These are phyloP conservation scores for Polygonum maritimum DNA, from an alignment of 148 eudicot genomes.

Conservation along the genomic window DNA sequence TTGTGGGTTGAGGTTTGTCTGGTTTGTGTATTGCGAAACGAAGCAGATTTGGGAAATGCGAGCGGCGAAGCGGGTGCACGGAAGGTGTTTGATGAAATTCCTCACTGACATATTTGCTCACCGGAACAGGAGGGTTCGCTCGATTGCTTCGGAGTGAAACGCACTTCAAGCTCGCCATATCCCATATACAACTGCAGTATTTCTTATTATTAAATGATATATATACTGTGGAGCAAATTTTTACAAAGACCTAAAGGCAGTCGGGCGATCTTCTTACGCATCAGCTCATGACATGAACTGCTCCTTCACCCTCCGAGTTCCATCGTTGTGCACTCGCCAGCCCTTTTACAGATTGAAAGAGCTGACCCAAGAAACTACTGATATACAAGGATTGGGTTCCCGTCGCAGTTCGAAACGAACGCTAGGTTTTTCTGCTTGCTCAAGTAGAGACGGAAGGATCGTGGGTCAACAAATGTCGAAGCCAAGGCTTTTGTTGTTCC, in stretches of 20 bases:
- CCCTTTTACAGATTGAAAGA: not conserved
- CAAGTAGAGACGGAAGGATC: not conserved
- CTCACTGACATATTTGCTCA: too few species aligned
- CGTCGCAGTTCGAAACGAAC: not conserved
- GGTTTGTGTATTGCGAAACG: slow-evolving; percentile 16
- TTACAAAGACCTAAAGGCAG: too few species aligned
- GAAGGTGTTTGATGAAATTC: slow-evolving; percentile 11
- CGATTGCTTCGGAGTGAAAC: too few species aligned
- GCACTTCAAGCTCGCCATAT: too few species aligned
- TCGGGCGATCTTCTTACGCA: not conserved
- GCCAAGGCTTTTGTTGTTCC: slow-evolving; percentile 51
- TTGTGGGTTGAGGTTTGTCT: slow-evolving; percentile 12
- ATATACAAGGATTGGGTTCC: not conserved
- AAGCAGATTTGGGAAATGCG: slow-evolving; percentile 19
- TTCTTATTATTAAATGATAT: too few species aligned
- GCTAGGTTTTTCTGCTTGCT: not conserved
- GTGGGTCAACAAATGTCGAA: slow-evolving; percentile 35
- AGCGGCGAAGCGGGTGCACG: slow-evolving; percentile 15
- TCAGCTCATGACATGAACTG: not conserved
- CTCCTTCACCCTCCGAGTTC: not conserved
- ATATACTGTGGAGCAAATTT: too few species aligned
- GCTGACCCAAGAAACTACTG: not conserved
- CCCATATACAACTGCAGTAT: too few species aligned
- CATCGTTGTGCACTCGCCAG: not conserved
- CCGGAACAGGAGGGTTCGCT: too few species aligned